A percentile compares a stretch with the other conserved stretches of the same genome.
Conservation (phyloP, 108 stramenopile genomes). For the Epipyxis sp. region DNA sequence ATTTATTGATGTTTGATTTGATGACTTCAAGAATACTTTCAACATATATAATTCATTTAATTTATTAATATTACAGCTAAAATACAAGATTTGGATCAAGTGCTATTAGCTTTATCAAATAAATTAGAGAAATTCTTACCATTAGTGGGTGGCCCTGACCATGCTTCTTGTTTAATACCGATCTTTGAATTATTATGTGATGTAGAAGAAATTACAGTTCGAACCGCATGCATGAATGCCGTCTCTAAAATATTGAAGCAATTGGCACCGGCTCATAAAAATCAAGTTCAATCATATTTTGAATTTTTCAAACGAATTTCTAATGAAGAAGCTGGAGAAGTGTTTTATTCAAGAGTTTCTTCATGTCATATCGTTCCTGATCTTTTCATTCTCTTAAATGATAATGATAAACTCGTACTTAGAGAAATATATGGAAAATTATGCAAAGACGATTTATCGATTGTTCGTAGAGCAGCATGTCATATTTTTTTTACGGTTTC, state of each 20-base stretch:
- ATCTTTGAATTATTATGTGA: constrained; percentile 17
- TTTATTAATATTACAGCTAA: constrained; percentile 9
- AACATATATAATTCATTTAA: not conserved
- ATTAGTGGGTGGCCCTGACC: constrained; percentile 28
- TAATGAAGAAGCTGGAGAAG: constrained; percentile 24
- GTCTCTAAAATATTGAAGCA: constrained; percentile 3
- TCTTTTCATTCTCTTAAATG: not conserved
- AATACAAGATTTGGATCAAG: constrained; percentile 22
- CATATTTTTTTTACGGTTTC: not conserved
- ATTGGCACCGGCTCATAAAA: constrained; percentile 21
- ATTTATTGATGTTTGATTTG: no score
- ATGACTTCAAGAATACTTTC: not conserved
- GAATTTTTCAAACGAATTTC: constrained; percentile 23
- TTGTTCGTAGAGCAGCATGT: constrained; percentile 18
- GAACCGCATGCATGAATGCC: not conserved
- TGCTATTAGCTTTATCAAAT: constrained; percentile 8
- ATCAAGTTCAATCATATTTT: not conserved
- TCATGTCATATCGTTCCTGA: constrained; percentile 8
- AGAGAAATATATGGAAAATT: constrained; percentile 14
- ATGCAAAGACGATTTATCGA: constrained; percentile 13
- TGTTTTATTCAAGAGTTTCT: constrained; percentile 22
- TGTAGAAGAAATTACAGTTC: constrained; percentile 25
- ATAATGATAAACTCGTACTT: not conserved
- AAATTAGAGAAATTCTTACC: constrained; percentile 19
- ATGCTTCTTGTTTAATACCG: constrained; percentile 16